These are phyloP conservation scores for Cyberlindnera veronae DNA, from an alignment of 805 yeast species.

Conservation along the genomic window DNA sequence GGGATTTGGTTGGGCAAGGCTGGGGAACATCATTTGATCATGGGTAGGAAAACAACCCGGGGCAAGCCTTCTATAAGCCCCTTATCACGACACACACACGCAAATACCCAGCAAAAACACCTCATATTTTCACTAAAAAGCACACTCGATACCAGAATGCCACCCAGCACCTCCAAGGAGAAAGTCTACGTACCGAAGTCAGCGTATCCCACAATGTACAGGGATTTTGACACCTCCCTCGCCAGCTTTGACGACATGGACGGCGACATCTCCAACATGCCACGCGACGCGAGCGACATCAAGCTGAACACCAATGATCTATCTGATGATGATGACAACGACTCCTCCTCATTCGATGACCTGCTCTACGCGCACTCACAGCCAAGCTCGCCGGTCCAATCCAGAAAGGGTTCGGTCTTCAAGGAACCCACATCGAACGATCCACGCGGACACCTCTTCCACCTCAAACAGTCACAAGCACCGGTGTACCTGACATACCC, in stretches of 20 bases:
- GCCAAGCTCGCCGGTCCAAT: constrained; percentile 11
- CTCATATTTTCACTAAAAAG: too few relatives aligned
- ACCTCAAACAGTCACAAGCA: constrained; percentile 15
- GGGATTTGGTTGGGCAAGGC: too few relatives aligned
- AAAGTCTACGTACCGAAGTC: constrained; percentile 18
- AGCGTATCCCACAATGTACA: constrained; percentile 21
- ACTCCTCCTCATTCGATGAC: constrained; percentile 22
- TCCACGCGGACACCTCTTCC: constrained; percentile 25
- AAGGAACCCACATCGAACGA: constrained; percentile 13
- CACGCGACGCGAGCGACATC: constrained; percentile 6
- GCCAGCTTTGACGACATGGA: constrained; percentile 23
- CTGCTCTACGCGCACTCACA: constrained; percentile 5
- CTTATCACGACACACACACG: too few relatives aligned
- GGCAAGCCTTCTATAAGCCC: too few relatives aligned
- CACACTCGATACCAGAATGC: too few relatives aligned
- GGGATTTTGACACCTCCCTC: constrained; percentile 20
- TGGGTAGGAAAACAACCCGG: too few relatives aligned
- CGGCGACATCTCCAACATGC: constrained; percentile 23
- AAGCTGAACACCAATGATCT: neutral
- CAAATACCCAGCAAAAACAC: too few relatives aligned
- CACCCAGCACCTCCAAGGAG: too few relatives aligned
- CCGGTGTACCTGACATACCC: constrained; percentile 26
- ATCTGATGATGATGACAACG: neutral
- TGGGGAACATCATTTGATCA: too few relatives aligned
- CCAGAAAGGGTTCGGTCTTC: constrained; percentile 19